Base-by-base conservation (phyloP, 1,284 basidiomycete species). In the Cystobasidium slooffiae region DNA sequence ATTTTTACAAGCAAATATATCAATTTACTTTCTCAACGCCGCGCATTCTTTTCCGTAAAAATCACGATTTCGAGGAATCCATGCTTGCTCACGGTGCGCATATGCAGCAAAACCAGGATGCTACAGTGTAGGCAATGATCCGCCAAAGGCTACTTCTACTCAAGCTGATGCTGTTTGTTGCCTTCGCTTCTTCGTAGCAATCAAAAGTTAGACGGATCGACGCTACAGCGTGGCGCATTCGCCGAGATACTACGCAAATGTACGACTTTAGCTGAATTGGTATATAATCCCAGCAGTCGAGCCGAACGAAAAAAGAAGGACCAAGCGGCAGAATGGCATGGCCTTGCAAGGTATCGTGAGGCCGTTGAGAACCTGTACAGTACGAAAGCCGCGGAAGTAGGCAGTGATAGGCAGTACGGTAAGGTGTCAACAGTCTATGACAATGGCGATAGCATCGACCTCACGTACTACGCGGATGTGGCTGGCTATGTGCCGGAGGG, bases 361-460 rank as follows among this genome's bases (percentile, higher is more conserved):
- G 77, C 80, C 3, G 78, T 80, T 52, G 78, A 78, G 79, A 78
- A 39, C 77, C 56, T 22, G 46, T 44, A 44, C 9, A 31, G 37
- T 76, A 64, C 7, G 43, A 56, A 5, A 37, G 41, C 41, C 4
- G 44, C 12, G 31, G 16, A 6, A 12, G 16, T 44, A 44, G 18
- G 59, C 6, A 37, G 10, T 44, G 52, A 69, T 16, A 83, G 47
- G 39, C 93, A 97, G 81, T 97, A 97, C 81, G 94, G 91, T 24
- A 89, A 93, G 64, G 91, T 93, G 75, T 88, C 90, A 49, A 91
- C 88, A 65, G 85, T 97, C 22, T 81, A 97, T n/a, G 90, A 93
- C 75, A 87, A 91, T 0, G 68, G 74, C 63, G 63, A 73, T 5
- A 62, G 56, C 18, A 80, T 97, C 41, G 91, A 95, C 72, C 80